Evolutionary conservation across 805 yeast genomes (phyloP).

Genomic region (Yarrowia porcina): DNA sequence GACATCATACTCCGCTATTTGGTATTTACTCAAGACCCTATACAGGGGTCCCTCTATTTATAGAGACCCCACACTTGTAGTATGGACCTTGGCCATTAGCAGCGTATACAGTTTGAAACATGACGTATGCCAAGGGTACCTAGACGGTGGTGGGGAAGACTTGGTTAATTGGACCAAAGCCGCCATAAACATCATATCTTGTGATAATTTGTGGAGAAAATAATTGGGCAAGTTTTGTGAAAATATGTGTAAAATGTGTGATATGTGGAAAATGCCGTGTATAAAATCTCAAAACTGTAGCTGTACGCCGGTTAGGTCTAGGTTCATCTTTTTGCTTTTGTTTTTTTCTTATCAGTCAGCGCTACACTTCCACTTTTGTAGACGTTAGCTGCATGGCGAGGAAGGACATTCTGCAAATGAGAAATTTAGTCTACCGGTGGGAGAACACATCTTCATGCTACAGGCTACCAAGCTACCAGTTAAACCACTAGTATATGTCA

Average conservation of each 20-base stretch:
- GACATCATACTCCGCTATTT: too few relatives aligned
- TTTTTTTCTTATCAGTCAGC: neutral
- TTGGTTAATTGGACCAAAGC: too few relatives aligned
- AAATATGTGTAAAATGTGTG: too few relatives aligned
- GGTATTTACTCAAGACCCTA: neutral
- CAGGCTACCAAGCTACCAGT: too few relatives aligned
- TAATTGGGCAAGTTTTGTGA: too few relatives aligned
- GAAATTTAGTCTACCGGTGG: conserved; percentile 4
- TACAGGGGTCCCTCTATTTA: neutral
- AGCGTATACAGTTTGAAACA: neutral
- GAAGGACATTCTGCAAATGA: neutral
- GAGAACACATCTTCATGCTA: neutral
- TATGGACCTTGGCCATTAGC: neutral
- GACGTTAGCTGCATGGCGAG: neutral
- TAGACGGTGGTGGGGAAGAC: too few relatives aligned
- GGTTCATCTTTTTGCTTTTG: neutral
- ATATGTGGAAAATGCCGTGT: too few relatives aligned
- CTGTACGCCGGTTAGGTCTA: too few relatives aligned
- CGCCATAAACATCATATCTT: too few relatives aligned
- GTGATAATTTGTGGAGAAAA: too few relatives aligned
- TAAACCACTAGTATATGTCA: neutral
- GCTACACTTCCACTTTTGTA: conserved; percentile 13
- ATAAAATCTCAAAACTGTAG: too few relatives aligned
- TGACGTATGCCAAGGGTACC: conserved; percentile 20
- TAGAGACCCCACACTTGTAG: neutral